phyloP scores from a whole-genome alignment of 2,329 filamentous ascomycete genomes.

The Capronia epimyces region DNA sequence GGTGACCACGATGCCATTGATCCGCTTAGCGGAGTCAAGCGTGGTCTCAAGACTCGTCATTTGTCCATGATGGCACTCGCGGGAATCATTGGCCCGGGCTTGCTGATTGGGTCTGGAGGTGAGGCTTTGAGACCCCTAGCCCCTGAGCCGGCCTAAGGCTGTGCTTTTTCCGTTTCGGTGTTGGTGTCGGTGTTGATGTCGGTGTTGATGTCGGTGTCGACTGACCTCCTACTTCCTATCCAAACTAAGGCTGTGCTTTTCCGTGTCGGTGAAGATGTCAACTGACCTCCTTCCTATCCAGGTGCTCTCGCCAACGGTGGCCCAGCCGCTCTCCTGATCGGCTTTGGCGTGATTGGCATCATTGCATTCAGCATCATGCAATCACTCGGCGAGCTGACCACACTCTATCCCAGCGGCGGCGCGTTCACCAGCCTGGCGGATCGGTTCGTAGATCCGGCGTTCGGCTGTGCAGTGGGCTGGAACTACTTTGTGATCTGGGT shows the following conservation, averaged over 20 bases:
- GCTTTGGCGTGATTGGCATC: constrained; percentile 53
- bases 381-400: constrained; percentile 62
- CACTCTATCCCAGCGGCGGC: constrained; percentile 69
- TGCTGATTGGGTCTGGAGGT: constrained; percentile 25
- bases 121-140: neutral
- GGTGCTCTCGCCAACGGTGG: constrained; percentile 35
- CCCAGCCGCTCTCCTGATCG: constrained; percentile 36
- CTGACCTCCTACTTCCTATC: no score
- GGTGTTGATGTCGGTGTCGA: no score
- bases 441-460: constrained; percentile 48
- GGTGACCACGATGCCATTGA: constrained; percentile 14
- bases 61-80: constrained; percentile 61
- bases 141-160: no score
- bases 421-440: constrained; percentile 65
- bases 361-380: constrained; percentile 74
- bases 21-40: constrained; percentile 20
- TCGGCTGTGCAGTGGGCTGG: constrained; percentile 43
- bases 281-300: neutral
- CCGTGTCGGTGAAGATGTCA: no score
- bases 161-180: no score
- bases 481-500: constrained; percentile 34
- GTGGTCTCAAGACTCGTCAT: constrained; percentile 45
- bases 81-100: constrained; percentile 35
- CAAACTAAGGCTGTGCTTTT: no score
- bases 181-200: no score